phyloP scores from a whole-genome alignment of 129 eudicot species.

The Arctium lappa region DNA sequence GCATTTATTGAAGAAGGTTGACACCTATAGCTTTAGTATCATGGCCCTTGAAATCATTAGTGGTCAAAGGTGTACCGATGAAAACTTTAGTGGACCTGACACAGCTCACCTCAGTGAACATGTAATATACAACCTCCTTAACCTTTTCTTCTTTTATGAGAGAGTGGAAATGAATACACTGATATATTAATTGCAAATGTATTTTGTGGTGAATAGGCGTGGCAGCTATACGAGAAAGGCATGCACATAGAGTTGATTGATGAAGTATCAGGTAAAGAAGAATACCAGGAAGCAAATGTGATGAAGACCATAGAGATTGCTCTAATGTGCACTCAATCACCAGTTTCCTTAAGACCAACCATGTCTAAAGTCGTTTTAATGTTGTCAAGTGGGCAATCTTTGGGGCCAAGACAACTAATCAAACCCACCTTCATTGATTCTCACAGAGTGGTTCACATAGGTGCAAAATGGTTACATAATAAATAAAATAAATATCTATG shows the following conservation, averaged over 20 bases:
- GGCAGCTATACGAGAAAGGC: slow-evolving; percentile 53
- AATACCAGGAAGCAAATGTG: slow-evolving; percentile 36
- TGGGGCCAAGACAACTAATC: slow-evolving; percentile 9
- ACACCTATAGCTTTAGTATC: too few relatives aligned
- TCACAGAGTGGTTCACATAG: slow-evolving; percentile 14
- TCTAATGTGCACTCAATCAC: slow-evolving; percentile 69
- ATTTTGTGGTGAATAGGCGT: slow-evolving; percentile 42
- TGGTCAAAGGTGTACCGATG: too few relatives aligned
- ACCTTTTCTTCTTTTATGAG: not conserved
- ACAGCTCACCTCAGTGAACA: too few relatives aligned
- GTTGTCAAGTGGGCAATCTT: slow-evolving; percentile 39
- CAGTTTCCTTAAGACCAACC: slow-evolving; percentile 52
- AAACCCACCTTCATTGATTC: slow-evolving; percentile 30
- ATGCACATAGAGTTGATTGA: slow-evolving; percentile 46
- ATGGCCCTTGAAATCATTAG: too few relatives aligned
- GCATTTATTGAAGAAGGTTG: too few relatives aligned
- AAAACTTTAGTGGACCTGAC: too few relatives aligned
- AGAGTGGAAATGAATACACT: not conserved
- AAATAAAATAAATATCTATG: not conserved
- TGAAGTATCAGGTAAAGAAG: slow-evolving; percentile 33
- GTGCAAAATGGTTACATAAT: not conserved
- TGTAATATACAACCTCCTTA: not conserved
- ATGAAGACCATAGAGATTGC: slow-evolving; percentile 62
- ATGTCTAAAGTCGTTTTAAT: slow-evolving; percentile 60
- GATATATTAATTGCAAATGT: not conserved